Conservation (phyloP, 2,329 filamentous ascomycete species). For the Apiospora pterosperma region DNA sequence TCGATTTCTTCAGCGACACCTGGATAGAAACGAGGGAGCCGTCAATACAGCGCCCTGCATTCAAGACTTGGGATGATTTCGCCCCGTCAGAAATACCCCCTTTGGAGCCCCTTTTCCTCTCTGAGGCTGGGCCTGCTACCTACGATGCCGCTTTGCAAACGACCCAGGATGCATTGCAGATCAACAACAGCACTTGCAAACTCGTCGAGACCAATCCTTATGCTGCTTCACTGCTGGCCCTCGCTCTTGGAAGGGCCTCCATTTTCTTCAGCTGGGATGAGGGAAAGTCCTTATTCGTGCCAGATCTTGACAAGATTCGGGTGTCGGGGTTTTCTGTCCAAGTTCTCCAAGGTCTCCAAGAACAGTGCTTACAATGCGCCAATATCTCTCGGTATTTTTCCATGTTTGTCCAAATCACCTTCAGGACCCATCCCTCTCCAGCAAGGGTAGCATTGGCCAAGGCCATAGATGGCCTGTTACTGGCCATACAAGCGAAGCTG, state of each 20-base stretch:
- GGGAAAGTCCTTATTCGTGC: conserved; percentile 48
- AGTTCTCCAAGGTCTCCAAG: conserved; percentile 43
- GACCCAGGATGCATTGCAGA: conserved; percentile 34
- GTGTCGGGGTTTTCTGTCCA: conserved; percentile 55
- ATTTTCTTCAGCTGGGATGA: conserved; percentile 64
- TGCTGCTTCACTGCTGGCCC: conserved; percentile 56
- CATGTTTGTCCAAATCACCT: conserved; percentile 44
- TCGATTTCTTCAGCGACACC: conserved; percentile 33
- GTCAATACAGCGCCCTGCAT: conserved; percentile 32
- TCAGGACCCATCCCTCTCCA: conserved; percentile 39
- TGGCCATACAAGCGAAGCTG: conserved; percentile 47
- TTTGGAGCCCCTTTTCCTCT: conserved; percentile 52
- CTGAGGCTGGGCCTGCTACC: conserved; percentile 62
- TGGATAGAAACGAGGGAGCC: conserved; percentile 44
- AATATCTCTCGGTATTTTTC: conserved; percentile 43
- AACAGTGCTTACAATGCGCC: conserved; percentile 44
- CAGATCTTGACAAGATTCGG: conserved; percentile 42
- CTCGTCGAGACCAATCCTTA: conserved; percentile 48
- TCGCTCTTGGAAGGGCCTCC: conserved; percentile 69
- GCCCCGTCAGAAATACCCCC: conserved; percentile 36
- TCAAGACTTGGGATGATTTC: conserved; percentile 71
- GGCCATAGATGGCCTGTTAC: conserved; percentile 44
- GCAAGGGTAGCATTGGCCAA: conserved; percentile 51
- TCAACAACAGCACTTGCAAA: conserved; percentile 34
- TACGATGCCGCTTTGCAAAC: conserved; percentile 61